phyloP scores from a whole-genome alignment of 2,329 filamentous ascomycete species.

The Fusarium sp. region DNA sequence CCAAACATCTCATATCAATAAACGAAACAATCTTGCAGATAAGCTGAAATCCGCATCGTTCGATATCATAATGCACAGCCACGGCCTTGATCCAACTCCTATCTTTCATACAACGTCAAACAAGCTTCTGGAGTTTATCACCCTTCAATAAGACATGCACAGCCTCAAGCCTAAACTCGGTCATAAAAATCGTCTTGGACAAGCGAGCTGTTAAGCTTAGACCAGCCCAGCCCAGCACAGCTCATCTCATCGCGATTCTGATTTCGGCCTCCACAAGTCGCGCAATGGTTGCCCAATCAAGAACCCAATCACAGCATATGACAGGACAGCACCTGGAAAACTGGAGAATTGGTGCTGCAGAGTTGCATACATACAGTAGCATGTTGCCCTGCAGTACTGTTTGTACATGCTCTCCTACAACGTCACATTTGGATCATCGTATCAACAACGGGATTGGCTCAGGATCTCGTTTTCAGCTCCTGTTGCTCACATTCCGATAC shows the following conservation, averaged over 20 bases:
- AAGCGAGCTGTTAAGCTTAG: conserved; percentile 8
- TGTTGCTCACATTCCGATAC: conserved; percentile 3
- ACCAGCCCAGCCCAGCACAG: background rate
- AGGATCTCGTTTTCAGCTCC: conserved; percentile 28
- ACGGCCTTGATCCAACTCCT: background rate
- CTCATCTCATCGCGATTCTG: conserved; percentile 26
- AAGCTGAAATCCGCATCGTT: background rate
- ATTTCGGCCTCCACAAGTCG: conserved; percentile 24
- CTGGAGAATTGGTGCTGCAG: conserved; percentile 10
- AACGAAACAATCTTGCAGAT: background rate
- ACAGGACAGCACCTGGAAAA: conserved; percentile 24
- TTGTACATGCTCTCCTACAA: conserved; percentile 3
- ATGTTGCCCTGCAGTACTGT: background rate
- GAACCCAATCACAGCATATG: conserved; percentile 15
- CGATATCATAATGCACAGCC: conserved; percentile 9
- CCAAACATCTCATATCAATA: background rate
- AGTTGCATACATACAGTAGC: background rate
- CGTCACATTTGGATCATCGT: conserved; percentile 34
- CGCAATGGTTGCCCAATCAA: conserved; percentile 37
- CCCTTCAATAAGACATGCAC: conserved; percentile 5
- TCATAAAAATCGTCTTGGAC: conserved; percentile 3
- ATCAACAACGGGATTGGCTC: conserved; percentile 16
- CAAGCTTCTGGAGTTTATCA: conserved; percentile 9
- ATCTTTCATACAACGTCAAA: conserved; percentile 1
- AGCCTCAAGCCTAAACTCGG: conserved; percentile 11